phyloP scores from a whole-genome alignment of 805 yeast genomes.

The Komagataella phaffii region DNA sequence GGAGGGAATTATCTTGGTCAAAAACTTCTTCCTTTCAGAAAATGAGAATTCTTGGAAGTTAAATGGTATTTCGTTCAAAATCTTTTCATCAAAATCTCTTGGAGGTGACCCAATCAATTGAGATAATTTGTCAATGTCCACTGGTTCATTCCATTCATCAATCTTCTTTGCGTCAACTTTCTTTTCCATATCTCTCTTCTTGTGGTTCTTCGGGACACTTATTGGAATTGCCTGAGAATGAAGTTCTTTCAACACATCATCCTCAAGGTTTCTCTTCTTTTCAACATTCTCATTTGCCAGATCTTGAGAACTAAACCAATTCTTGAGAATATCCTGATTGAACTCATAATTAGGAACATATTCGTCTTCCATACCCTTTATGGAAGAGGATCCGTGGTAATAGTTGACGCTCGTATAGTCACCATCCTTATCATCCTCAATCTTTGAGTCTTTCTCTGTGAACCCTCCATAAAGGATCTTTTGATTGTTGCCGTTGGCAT shows the following conservation, averaged over 20 bases:
- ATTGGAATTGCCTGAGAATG: conserved; percentile 18
- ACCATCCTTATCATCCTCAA: neutral
- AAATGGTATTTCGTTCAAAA: conserved; percentile 30
- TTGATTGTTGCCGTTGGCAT: neutral
- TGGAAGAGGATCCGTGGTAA: conserved; percentile 4
- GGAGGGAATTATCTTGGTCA: conserved; percentile 15
- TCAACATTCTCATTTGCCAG: neutral
- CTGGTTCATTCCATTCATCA: neutral
- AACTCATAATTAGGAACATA: conserved; percentile 64
- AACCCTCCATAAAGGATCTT: neutral
- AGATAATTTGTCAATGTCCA: neutral
- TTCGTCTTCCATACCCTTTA: conserved; percentile 55
- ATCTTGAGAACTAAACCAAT: conserved; percentile 25
- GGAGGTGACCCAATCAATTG: conserved; percentile 11
- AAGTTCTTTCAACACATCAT: conserved; percentile 6
- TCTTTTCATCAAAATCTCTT: conserved; percentile 24
- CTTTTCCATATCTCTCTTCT: neutral
- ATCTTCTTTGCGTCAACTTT: neutral
- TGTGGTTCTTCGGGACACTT: conserved; percentile 1
- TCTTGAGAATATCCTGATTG: conserved; percentile 25
- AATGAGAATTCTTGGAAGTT: conserved; percentile 38
- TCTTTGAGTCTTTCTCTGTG: neutral
- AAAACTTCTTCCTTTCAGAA: conserved; percentile 29
- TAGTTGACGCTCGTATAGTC: neutral
- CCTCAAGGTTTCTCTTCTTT: neutral